Base-by-base conservation (phyloP, 441 rosid genomes). In the Gossypium schwendimanii region DNA sequence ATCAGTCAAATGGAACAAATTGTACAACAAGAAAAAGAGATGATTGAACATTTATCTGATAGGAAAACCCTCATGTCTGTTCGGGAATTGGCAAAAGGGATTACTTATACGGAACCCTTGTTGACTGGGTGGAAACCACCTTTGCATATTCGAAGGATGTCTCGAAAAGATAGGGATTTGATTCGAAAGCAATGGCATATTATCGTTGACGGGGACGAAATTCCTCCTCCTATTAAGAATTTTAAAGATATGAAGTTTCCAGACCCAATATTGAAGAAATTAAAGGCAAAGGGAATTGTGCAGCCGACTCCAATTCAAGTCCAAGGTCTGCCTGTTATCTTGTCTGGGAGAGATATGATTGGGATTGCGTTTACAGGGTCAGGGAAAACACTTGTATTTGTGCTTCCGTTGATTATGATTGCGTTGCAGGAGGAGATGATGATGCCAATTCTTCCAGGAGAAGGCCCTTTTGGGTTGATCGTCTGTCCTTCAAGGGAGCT, bases 281-380 rank as follows among this genome's bases (percentile, higher is more conserved):
- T 92, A 72, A 94, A 88, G 79, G 94, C 76, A 41, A 92, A 88
- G 80, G 94, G 97, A n/a, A 92, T 94, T 6, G 90, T 94, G 81
- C 98, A 92, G 80, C 98, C 97, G 0, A 94, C 97, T 18, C 98
- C 97, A 0, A 94, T 94, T 57, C 98, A 94, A 81, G 95, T 94
- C 33, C 98, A 92, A 78, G 97, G 97, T 17, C 89, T 94, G 70
- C 98, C 97, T 7, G 98, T 90, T 71, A 80, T 89, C 63, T 76
- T 94, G 65, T 65, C 93, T 0, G 97, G 98, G 9, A 84, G 97
- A 70, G 97, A 94, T 73, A 94, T 91, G 98, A 88, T 88, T 33
- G 93, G 95, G 76, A 88, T 91, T 82, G 95, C 96, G 0, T 91
- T 89, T 71, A 90, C 93, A 0, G 96, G 93, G 17, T 91, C 96